These are phyloP conservation scores for Narthecium ossifragum DNA, from an alignment of 106 monocot species.

Conservation along the genomic window DNA sequence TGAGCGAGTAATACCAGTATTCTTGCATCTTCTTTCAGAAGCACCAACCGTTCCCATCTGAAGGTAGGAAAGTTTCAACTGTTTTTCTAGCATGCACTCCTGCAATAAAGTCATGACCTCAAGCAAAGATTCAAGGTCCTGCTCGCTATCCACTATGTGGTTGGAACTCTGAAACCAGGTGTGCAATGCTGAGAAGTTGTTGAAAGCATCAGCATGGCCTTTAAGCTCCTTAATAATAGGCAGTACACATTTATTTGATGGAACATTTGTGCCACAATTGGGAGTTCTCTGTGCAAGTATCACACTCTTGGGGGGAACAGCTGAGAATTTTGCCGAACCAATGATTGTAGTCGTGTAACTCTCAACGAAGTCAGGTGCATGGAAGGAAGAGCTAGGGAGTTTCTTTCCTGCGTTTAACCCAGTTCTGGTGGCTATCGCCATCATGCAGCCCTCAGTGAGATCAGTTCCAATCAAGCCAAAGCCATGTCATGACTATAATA, in stretches of 20 bases:
- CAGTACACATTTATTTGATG: constrained; percentile 25
- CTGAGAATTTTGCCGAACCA: constrained; percentile 17
- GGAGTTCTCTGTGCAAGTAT: constrained; percentile 39
- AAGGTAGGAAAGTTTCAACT: constrained; percentile 72
- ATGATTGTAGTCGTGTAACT: constrained; percentile 36
- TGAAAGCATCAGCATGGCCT: constrained; percentile 28
- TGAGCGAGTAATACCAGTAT: constrained; percentile 36
- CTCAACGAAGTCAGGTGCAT: constrained; percentile 49
- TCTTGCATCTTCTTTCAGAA: constrained; percentile 17
- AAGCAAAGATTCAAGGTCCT: constrained; percentile 52
- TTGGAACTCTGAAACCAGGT: constrained; percentile 13
- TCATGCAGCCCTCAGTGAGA: constrained; percentile 32
- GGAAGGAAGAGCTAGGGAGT: constrained; percentile 59
- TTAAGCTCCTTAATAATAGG: constrained; percentile 52
- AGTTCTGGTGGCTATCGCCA: constrained; percentile 67
- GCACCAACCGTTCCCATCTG: constrained; percentile 6
- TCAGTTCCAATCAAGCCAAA: too few species aligned
- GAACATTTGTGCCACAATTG: constrained; percentile 29
- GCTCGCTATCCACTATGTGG: constrained; percentile 10
- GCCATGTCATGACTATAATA: too few species aligned
- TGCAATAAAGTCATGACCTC: constrained; percentile 76
- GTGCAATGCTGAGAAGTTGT: constrained; percentile 18
- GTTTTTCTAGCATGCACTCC: constrained; percentile 94
- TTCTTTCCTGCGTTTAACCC: constrained; percentile 73
- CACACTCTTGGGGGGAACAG: constrained; percentile 21